Evolutionary conservation across 805 yeast species (phyloP), one percentile per base, ranked within the genome.

Genomic region (Saccharomycopsis sp.): DNA sequence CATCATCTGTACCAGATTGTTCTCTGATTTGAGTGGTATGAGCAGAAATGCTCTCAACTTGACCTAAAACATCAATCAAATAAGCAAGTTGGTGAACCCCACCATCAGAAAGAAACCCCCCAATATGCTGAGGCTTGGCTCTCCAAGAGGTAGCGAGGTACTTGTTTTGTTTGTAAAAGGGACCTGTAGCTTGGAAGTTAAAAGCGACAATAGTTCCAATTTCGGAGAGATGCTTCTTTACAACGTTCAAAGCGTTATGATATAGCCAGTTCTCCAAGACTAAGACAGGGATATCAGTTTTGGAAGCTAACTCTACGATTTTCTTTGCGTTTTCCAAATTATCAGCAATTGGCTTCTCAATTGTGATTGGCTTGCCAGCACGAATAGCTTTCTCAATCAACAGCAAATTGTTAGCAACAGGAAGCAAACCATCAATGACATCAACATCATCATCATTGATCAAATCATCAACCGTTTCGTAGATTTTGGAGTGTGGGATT

Each of bases 71-170:
- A 60, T 83, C 89, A 7, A 96, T 90, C 63, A 92, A 78, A 44
- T 90, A 74, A 2, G 97, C 97, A 70, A 92, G 75, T 72, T 92
- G 97, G 73, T 93, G 98, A 23, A 93, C 98, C 69, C 97, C 98
- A 67, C 97, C 97, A 68, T 93, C 98, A 59, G 93, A 85, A 66
- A 93, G 76, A 72, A 78, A 92, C 0, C 97, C 97, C 57, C 98
- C 98, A 64, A 91, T 81, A 69, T 93, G 97, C 71, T 89, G 85
- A 35, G 98, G 97, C 53, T 85, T 78, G 69, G 80, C 82, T 78
- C 97, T 86, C 98, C 98, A 93, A 15, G 84, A 57, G 1, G 97
- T 92, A 22, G 74, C 70, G 60, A 83, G 69, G 67, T 87, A 88
- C 68, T 85, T 82, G 73, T 80, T 84, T 58, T 73, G 66, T 34